phyloP scores from a whole-genome alignment of 2,329 filamentous ascomycete species.

The Paecilomyces fulvus region DNA sequence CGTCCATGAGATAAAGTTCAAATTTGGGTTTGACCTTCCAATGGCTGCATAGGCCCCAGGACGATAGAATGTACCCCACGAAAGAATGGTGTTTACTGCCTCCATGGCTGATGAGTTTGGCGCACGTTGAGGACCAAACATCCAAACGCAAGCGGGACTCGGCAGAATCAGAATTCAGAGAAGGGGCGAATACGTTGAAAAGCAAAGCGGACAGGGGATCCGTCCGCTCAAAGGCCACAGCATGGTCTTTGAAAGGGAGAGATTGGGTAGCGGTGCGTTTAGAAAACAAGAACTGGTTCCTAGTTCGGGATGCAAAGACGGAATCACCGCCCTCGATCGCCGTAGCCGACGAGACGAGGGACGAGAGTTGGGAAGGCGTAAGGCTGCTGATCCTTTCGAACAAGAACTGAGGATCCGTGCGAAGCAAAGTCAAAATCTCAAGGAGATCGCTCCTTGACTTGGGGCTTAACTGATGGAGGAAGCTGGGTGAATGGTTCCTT shows the following conservation, averaged over 20 bases:
- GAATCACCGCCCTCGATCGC: conserved; percentile 75
- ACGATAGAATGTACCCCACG: conserved; percentile 73
- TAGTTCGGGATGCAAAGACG: conserved; percentile 55
- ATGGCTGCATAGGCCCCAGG: conserved; percentile 76
- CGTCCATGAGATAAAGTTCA: conserved; percentile 91
- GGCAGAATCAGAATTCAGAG: conserved; percentile 68
- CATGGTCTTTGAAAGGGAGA: conserved; percentile 65
- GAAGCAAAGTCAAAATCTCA: conserved; percentile 69
- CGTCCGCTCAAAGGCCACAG: conserved; percentile 80
- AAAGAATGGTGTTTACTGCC: conserved; percentile 72
- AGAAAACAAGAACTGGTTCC: conserved; percentile 40
- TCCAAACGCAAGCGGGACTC: conserved; percentile 74
- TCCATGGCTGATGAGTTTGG: conserved; percentile 68
- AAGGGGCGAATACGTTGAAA: conserved; percentile 83
- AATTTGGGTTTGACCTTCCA: conserved; percentile 86
- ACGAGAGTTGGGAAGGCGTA: conserved; percentile 64
- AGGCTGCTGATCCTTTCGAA: conserved; percentile 72
- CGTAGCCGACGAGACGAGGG: conserved; percentile 70
- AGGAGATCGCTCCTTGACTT: conserved; percentile 68
- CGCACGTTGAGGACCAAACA: conserved; percentile 81
- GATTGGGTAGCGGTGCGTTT: conserved; percentile 39
- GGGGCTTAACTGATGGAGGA: conserved; percentile 59
- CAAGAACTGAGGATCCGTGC: conserved; percentile 81
- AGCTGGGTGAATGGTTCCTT: conserved; percentile 25
- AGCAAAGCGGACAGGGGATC: conserved; percentile 78